Evolutionary conservation across 495 filamentous ascomycete species (phyloP), one percentile per base, ranked within the genome.

Genomic region (Penicillium salamii): DNA sequence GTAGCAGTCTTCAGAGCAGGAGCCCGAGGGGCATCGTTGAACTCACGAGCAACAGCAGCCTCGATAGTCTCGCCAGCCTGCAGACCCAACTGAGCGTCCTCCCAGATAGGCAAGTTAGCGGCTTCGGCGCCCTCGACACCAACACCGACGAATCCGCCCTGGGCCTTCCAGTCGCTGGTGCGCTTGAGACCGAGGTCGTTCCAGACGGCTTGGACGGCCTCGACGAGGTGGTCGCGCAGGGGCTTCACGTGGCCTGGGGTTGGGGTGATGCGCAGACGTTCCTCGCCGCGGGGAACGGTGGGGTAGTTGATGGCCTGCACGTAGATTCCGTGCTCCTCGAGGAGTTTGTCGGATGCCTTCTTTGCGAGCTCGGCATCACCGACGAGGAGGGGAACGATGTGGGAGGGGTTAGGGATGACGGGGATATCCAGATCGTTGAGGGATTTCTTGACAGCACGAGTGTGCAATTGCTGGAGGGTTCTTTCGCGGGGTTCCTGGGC

Each of bases 281-380:
- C 93, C 72, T 98, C 89, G 12, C 93, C 93, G 5, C 92, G 88
- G 1, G 93, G 93, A 1, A 98, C 93, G 45, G 93, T 98, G 6
- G 93, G 93, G 71, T 97, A 98, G 73, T 98, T 98, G 78, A 98
- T 97, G 48, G 89, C 89, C 70, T 98, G 93, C 12, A 98, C 93
- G 62, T 98, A 97, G 68, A 98, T 97, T 38, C 82, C 82, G 69
- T 93, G 85, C 49, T 93, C 83, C 51, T 89, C 83, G 7, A 98
- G 76, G 6, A 96, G 83, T 63, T 91, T 80, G 65, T 98, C 93
- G 21, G 84, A 90, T 6, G 95, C 93, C 57, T 84, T 70, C 73
- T 90, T 95, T 36, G 93, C 93, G n/a, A 95, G 74, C 66, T 91
- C 91, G 26, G 95, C 93, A 59, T 92, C 90, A 26, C 93, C 93